phyloP scores from a whole-genome alignment of 2,329 filamentous ascomycete genomes.

The Penicillium sp. region DNA sequence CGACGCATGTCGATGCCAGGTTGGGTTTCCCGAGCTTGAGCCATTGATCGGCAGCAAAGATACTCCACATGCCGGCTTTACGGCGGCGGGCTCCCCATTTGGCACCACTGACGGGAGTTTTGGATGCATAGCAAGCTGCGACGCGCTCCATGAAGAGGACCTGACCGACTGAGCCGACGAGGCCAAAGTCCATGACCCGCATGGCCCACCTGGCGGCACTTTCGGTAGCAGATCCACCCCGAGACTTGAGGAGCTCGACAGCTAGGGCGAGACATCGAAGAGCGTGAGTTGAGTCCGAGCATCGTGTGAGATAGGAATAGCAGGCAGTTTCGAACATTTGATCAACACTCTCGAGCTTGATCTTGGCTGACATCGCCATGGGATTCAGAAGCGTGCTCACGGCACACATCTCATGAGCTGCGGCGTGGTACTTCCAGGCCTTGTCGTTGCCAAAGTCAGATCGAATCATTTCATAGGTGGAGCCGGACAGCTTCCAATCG shows the following conservation, averaged over 20 bases:
- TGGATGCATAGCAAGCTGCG: constrained; percentile 76
- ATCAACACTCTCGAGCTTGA: constrained; percentile 75
- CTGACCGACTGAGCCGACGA: constrained; percentile 73
- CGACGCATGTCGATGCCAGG: constrained; percentile 74
- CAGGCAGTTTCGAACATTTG: constrained; percentile 84
- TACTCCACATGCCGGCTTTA: constrained; percentile 87
- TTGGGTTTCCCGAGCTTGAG: constrained; percentile 70
- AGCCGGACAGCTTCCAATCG: constrained; percentile 90
- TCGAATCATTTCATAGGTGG: constrained; percentile 85
- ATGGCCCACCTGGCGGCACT: constrained; percentile 84
- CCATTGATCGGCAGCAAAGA: constrained; percentile 83
- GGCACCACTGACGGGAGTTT: constrained; percentile 64
- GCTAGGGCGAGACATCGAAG: constrained; percentile 73
- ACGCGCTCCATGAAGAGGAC: constrained; percentile 83
- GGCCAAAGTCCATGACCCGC: constrained; percentile 72
- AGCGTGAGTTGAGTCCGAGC: constrained; percentile 74
- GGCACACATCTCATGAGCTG: constrained; percentile 91
- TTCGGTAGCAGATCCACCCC: constrained; percentile 76
- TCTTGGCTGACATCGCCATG: constrained; percentile 68
- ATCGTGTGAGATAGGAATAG: constrained; percentile 89
- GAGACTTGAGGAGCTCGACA: constrained; percentile 76
- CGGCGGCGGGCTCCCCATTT: constrained; percentile 69
- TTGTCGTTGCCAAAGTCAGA: constrained; percentile 92
- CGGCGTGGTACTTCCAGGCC: constrained; percentile 93
- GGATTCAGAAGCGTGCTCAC: constrained; percentile 77